Conservation (phyloP, 768 basidiomycete genomes). For the Suillus brevipes region DNA sequence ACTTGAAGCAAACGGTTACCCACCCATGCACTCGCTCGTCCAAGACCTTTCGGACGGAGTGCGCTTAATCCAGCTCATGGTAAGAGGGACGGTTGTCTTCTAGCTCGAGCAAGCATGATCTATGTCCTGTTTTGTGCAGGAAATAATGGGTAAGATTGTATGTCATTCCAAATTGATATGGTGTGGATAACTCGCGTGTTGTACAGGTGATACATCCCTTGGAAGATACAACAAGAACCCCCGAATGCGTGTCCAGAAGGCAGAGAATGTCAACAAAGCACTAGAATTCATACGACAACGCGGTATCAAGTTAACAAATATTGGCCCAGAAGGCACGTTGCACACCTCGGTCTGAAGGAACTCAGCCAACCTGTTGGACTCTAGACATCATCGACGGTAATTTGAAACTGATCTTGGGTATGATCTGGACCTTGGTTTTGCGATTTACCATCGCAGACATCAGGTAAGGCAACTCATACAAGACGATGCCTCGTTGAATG, state of each 20-base stretch:
- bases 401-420: constrained; percentile 94
- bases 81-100: constrained; percentile 31
- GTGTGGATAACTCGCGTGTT: neutral
- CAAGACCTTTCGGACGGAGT: constrained; percentile 94
- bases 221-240: constrained; percentile 93
- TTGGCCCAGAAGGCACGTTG: constrained; percentile 85
- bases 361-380: constrained; percentile 11
- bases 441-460: constrained; percentile 98
- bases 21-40: constrained; percentile 86
- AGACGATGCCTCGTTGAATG: constrained; percentile 9
- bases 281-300: constrained; percentile 92
- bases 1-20: constrained; percentile 80
- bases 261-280: constrained; percentile 97
- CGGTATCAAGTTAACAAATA: constrained; percentile 95
- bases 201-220: constrained; percentile 79
- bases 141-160: constrained; percentile 82
- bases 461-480: constrained; percentile 57
- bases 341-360: neutral
- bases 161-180: constrained; percentile 4
- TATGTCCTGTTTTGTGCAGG: constrained; percentile 47
- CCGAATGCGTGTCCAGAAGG: constrained; percentile 91
- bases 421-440: constrained; percentile 98
- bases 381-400: constrained; percentile 99
- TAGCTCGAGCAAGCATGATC: constrained; percentile 10
- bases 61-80: constrained; percentile 93